Evolutionary conservation across 169 alveolate genomes (phyloP), one percentile per base, ranked within the genome.

Genomic region (Plasmodium cynomolgi): DNA sequence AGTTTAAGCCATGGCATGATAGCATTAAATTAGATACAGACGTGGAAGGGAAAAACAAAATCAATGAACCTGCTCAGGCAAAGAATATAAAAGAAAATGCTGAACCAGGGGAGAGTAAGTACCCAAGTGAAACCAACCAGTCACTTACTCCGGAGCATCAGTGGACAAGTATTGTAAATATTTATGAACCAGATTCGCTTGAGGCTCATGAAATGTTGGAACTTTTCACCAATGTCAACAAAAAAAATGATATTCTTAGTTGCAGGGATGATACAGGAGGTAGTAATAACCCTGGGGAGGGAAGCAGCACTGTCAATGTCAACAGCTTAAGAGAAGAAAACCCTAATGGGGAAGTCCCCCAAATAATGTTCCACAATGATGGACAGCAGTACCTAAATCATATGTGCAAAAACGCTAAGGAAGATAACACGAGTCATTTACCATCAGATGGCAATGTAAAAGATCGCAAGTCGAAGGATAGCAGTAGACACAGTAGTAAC

Each of bases 1-100:
- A 91, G 75, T 91, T 91, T 83, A 91, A 91, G 31, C 95, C 95
- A 44, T 81, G 83, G 34, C 68, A 68, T 91, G 86, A 83, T 81
- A 91, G 68, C 58, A 77, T 91, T 11, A 68, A 80, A 29, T 56
- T 75, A 44, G 86, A 73, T 84, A 6, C n/a, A 7, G 74, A 41
- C 62, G 41, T 39, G 26, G 23, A 79, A 11, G 74, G 81, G 34
- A 41, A 88, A 80, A 88, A 44, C 33, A 73, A 88, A 39, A 29
- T 9, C 54, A 31, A 1, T 56, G 31, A 39, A 23, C 39, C 44
- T 11, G 29, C 17, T 3, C 50, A 50, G 41, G 23, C 20, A 31
- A 58, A 86, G 1, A 23, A 79, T 11, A 11, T 20, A n/a, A 79
- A 88, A 11, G 72, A 77, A 3, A 84, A 47, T 73, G 15, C 37